phyloP scores from a whole-genome alignment of 768 basidiomycete genomes.

The Suillus weaverae region DNA sequence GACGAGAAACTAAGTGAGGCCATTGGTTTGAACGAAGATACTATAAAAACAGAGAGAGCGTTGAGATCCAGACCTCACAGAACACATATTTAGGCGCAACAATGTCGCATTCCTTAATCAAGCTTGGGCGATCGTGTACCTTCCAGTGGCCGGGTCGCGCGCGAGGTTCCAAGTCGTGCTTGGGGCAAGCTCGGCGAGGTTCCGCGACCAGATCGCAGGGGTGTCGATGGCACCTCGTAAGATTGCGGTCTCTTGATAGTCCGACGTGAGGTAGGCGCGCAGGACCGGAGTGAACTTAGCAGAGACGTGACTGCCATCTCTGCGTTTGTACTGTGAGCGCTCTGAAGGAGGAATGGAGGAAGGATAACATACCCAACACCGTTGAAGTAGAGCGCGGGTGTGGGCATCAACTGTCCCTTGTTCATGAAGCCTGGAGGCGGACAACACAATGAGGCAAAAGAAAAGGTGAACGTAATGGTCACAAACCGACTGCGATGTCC shows the following conservation, averaged over 20 bases:
- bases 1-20: neutral
- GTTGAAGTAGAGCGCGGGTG: neutral
- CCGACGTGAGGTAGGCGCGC: conserved; percentile 3
- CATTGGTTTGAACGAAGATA: neutral
- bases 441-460: neutral
- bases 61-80: neutral
- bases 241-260: conserved; percentile 5
- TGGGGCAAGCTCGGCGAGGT: neutral
- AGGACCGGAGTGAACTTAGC: neutral
- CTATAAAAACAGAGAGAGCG: neutral
- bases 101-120: neutral
- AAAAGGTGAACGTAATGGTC: neutral
- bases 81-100: neutral
- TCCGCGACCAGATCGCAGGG: neutral
- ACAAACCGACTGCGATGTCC: neutral
- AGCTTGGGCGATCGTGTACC: neutral
- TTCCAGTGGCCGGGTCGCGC: neutral
- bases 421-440: neutral
- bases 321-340: neutral
- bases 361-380: neutral
- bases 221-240: neutral
- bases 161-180: conserved; percentile 3
- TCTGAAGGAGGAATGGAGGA: neutral
- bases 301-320: neutral
- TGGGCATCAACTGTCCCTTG: neutral